phyloP scores from a whole-genome alignment of 2,329 filamentous ascomycete genomes.

The Polytolypa hystricis region DNA sequence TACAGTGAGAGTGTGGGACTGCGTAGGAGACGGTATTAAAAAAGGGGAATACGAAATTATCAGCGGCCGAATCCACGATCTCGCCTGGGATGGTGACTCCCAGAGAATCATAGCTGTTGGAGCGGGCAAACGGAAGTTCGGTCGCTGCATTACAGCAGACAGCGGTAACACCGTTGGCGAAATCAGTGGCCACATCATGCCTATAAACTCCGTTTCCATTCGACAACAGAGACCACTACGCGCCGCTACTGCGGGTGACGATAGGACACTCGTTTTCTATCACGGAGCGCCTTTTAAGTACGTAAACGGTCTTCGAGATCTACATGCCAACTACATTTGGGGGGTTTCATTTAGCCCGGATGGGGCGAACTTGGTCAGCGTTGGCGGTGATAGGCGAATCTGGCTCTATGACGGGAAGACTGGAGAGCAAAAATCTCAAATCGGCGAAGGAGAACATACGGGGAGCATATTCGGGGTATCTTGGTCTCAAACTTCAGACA shows the following conservation, averaged over 20 bases:
- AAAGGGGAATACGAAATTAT: conserved; percentile 94
- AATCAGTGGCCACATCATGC: conserved; percentile 79
- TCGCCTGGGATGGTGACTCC: conserved; percentile 95
- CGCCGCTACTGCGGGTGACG: conserved; percentile 83
- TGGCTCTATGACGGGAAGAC: conserved; percentile 96
- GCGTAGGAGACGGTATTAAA: conserved; percentile 71
- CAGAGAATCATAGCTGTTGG: conserved; percentile 94
- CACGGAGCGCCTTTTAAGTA: conserved; percentile 95
- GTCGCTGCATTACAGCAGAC: conserved; percentile 88
- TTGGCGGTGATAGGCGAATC: conserved; percentile 84
- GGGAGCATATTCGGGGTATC: conserved; percentile 88
- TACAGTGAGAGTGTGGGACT: conserved; percentile 83
- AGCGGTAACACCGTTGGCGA: conserved; percentile 94
- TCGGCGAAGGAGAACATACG: conserved; percentile 65
- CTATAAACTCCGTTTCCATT: conserved; percentile 84
- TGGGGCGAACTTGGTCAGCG: conserved; percentile 68
- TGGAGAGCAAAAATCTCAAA: conserved; percentile 64
- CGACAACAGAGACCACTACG: conserved; percentile 81
- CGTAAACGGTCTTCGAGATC: conserved; percentile 63
- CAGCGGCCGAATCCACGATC: conserved; percentile 86
- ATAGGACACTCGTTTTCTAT: conserved; percentile 81
- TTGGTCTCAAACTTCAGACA: conserved; percentile 78
- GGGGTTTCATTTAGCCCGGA: conserved; percentile 84
- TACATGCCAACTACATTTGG: conserved; percentile 83
- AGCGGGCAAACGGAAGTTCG: conserved; percentile 85